Base-by-base conservation (phyloP, 1,284 basidiomycete species). In the Boletus smithii region DNA sequence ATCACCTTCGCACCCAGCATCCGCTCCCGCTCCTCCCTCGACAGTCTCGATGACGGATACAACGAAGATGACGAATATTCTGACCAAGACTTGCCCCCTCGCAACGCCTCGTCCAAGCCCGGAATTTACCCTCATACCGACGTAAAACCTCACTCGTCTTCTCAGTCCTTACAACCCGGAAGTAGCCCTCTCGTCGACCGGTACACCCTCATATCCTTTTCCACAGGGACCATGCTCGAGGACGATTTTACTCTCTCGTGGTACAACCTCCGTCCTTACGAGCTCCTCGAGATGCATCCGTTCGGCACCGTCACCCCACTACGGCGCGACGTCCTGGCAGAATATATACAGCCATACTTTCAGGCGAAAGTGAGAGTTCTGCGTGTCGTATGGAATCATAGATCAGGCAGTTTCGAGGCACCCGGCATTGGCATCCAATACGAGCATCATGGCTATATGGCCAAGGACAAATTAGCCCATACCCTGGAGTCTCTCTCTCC, bases 311-410 rank as follows among this genome's bases (percentile, higher is more conserved):
- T 74, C 44, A 70, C 73, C 9, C 60, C 64, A 0, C 69, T 83
- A 3, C 74, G 71, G 1, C 72, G 78, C 31, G 60, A 65, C 22
- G 37, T 65, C 29, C 60, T 73, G 2, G 57, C 59, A n/a, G 68
- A 72, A 1, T 88, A 88, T 54, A 66, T 78, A 13, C 69, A 75
- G 31, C 85, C 85, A 0, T 88, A 85, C 65, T 86, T 85, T 67
- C 81, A 85, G 46, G 77, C 80, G 9, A 76, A 71, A 60, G 77
- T 80, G 9, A 72, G 74, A 32, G 75, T 76, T 0, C 63, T 87
- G 17, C 71, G 83, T 8, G 68, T 75, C 9, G 68, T 77, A 2
- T 70, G 68, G 52, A 58, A 61, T 18, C 26, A 50, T 16, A 60
- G 45, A 14, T 50, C 54, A 2, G 50, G 57, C 1, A 57, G 59